phyloP scores from a whole-genome alignment of 768 basidiomycete species.

The Trametopsis cervina region DNA sequence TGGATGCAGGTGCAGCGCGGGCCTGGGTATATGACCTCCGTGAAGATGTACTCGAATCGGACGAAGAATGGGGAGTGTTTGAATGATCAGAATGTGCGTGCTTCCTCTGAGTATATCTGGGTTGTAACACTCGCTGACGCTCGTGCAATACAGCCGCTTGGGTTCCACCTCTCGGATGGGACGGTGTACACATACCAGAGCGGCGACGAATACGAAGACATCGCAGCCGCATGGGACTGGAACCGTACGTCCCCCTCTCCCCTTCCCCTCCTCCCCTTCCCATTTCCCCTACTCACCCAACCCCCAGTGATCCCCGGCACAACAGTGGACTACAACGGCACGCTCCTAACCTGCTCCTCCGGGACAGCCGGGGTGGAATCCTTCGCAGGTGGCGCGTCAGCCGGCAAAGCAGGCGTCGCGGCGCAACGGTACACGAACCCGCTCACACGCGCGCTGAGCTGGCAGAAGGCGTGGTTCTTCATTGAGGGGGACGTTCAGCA shows the following conservation, averaged over 20 bases:
- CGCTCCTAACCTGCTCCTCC: conserved; percentile 43
- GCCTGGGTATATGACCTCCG: conserved; percentile 46
- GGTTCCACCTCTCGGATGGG: conserved; percentile 67
- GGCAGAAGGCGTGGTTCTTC: conserved; percentile 75
- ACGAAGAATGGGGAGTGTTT: conserved; percentile 58
- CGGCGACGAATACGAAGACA: conserved; percentile 70
- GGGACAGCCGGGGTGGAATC: conserved; percentile 38
- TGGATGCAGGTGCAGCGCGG: conserved; percentile 55
- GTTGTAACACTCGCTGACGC: not conserved
- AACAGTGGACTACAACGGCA: conserved; percentile 56
- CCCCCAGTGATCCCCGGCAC: conserved; percentile 54
- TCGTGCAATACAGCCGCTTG: conserved; percentile 36
- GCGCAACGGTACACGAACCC: conserved; percentile 69
- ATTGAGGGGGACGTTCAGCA: conserved; percentile 55
- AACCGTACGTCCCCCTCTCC: conserved; percentile 30
- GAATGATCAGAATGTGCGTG: conserved; percentile 53
- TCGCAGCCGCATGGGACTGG: conserved; percentile 71
- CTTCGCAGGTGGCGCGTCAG: conserved; percentile 64
- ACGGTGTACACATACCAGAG: conserved; percentile 53
- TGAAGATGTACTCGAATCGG: conserved; percentile 57
- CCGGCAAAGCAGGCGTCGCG: conserved; percentile 46
- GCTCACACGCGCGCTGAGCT: conserved; percentile 41
- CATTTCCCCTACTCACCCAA: not conserved
- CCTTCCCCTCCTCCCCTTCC: too few relatives aligned
- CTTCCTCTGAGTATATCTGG: not conserved